Conservation (phyloP, 176 grass and related monocot species). For the Carex myosuroides region DNA sequence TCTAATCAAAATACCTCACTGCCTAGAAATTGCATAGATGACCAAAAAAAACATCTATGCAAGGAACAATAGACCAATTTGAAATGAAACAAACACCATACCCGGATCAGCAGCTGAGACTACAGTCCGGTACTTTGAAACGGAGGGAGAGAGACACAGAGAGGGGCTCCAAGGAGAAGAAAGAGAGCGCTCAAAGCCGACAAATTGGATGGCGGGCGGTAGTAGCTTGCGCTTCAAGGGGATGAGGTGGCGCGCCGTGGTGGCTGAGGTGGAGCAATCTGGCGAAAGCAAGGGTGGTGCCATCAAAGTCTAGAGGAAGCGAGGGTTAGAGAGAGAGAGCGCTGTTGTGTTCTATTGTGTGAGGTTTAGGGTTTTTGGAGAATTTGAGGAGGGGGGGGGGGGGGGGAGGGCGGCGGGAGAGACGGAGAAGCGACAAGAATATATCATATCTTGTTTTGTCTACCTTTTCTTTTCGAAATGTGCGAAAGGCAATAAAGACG, state of each 20-base stretch:
- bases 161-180: constrained; percentile 1
- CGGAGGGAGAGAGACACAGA: background rate
- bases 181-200: background rate
- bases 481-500: background rate
- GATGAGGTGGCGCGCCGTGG: constrained; percentile 18
- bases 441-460: background rate
- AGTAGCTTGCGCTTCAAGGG: constrained; percentile 11
- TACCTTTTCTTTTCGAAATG: background rate
- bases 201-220: background rate
- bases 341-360: background rate
- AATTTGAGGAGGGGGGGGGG: background rate
- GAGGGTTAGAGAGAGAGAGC: background rate
- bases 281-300: constrained; percentile 7
- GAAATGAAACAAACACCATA: background rate
- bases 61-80: background rate
- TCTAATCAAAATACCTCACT: background rate
- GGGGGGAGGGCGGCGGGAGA: background rate
- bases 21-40: background rate
- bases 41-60: background rate
- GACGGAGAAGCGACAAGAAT: background rate
- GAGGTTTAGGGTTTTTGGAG: constrained; percentile 12
- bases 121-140: background rate
- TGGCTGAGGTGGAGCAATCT: constrained; percentile 1
- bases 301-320: background rate
- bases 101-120: background rate